Base-by-base conservation (phyloP, 352 stramenopile species). In the Phytophthora vignae region DNA sequence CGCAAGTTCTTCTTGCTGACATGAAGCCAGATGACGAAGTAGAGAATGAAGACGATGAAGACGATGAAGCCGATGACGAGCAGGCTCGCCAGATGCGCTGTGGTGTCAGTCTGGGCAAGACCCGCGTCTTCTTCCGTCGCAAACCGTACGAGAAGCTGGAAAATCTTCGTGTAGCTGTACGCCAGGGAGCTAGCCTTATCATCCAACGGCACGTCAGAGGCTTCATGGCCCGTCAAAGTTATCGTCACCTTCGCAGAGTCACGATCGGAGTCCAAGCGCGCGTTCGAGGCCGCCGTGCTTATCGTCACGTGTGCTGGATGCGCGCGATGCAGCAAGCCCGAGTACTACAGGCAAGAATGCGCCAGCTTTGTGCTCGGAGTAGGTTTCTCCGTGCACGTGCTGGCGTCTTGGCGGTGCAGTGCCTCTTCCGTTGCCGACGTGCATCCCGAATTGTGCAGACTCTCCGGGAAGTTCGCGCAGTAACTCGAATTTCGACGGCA, bases 61-160 rank as follows among this genome's bases (percentile, higher is more conserved):
- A 56, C n/a, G 44, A 46, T 38, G 55, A 62, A n/a, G 33, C 73
- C 2, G 76, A 79, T 3, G 61, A 74, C n/a, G 77, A 83, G 17
- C 42, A 73, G 25, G 56, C 42, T 48, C 55, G 56, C 12, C 67
- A 77, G 25, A 62, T 73, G 8, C 71, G 70, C 7, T 79, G 73
- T 27, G 84, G 84, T 33, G 85, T 96, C 27, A 88, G 81, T 75
- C 60, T 99, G 22, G 96, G 97, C 67, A 87, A 90, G 49, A 98
- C 94, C 2, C 97, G 96, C 44, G 92, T 99, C 3, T 99, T 99
- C 72, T 98, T 99, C 76, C 90, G 95, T 36, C 97, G 98, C 53
- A 87, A 93, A 25, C 90, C 94, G 19, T 98, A 98, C 74, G 96
- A 99, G 73, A 89, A 91, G 57, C 84, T 98, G 14, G 96, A 99